Percentiles rank a stretch among this genome's conserved stretches.
Evolutionary conservation across 1,284 basidiomycete genomes (phyloP).

Genomic region (Grifola frondosa): DNA sequence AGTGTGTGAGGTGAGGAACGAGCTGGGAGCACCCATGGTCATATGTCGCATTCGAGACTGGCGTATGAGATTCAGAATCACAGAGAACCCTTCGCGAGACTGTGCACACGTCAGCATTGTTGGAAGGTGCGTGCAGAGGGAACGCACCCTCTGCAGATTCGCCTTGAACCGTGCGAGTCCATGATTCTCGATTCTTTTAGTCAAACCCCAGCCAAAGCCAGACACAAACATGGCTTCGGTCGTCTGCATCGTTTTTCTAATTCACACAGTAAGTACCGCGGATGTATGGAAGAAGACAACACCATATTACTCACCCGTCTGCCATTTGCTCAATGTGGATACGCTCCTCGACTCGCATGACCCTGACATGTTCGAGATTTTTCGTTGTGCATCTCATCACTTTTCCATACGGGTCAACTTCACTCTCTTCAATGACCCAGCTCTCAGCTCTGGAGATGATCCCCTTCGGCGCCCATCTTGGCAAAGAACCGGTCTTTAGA

Average conservation of each 20-base stretch:
- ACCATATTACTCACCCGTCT: constrained; percentile 58
- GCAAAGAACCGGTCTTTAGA: constrained; percentile 87
- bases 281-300: neutral
- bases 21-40: constrained; percentile 48
- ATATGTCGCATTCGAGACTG: constrained; percentile 73
- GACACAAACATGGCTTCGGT: constrained; percentile 78
- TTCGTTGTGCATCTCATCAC: constrained; percentile 69
- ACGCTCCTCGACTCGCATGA: constrained; percentile 78
- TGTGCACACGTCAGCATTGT: constrained; percentile 33
- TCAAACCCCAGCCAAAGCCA: constrained; percentile 80
- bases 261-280: constrained; percentile 13
- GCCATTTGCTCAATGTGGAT: constrained; percentile 60
- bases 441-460: constrained; percentile 74
- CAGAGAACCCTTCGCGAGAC: constrained; percentile 80
- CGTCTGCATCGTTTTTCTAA: constrained; percentile 70
- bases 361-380: constrained; percentile 83
- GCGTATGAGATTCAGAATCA: constrained; percentile 70
- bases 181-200: constrained; percentile 76
- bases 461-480: constrained; percentile 86
- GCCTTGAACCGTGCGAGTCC: constrained; percentile 75
- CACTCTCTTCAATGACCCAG: constrained; percentile 91
- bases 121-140: constrained; percentile 1
- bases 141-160: constrained; percentile 69
- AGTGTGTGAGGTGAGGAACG: constrained; percentile 33
- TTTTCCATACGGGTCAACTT: constrained; percentile 78